phyloP scores from a whole-genome alignment of 176 grass and related monocot genomes.

The Canna indica region DNA sequence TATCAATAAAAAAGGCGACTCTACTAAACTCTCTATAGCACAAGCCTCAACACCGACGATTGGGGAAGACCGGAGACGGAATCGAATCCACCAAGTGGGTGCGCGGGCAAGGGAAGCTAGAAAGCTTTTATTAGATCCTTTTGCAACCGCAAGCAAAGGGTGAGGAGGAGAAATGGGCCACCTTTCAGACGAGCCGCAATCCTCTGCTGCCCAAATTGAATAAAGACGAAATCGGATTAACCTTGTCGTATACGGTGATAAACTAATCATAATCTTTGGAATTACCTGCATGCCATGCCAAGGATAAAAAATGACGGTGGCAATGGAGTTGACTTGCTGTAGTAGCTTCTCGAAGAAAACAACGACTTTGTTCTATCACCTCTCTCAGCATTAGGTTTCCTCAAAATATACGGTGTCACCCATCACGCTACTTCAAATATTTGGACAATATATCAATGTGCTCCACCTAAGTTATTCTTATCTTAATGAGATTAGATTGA shows the following conservation, averaged over 20 bases:
- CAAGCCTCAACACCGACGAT: neutral
- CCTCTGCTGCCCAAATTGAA: neutral
- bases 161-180: neutral
- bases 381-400: neutral
- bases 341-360: neutral
- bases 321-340: neutral
- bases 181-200: neutral
- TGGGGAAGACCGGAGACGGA: neutral
- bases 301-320: neutral
- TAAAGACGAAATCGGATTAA: neutral
- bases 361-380: neutral
- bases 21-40: neutral
- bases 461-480: no score
- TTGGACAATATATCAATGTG: no score
- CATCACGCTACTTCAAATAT: no score
- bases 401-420: no score
- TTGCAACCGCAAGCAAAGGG: neutral
- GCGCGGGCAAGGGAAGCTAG: neutral
- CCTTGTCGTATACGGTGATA: neutral
- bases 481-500: no score
- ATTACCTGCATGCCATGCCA: neutral
- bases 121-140: neutral
- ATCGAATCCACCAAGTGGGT: neutral
- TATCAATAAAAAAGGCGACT: neutral
- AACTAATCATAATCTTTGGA: neutral